phyloP scores from a whole-genome alignment of 805 yeast genomes.

The Metschnikowia lochheadii region DNA sequence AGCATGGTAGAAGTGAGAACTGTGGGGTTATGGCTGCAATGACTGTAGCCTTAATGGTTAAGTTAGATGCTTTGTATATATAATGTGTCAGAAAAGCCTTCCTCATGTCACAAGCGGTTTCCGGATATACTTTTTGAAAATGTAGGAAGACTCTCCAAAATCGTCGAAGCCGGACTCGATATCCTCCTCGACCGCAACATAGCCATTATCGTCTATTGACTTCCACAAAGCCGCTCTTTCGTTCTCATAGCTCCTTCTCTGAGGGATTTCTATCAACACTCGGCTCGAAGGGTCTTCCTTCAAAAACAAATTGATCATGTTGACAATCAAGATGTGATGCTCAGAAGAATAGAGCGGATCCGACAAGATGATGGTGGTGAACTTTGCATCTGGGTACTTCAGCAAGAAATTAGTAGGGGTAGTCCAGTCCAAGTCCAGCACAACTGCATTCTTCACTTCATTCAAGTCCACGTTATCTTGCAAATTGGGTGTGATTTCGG shows the following conservation, averaged over 20 bases:
- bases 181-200: conserved; percentile 31
- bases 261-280: conserved; percentile 72
- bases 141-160: conserved; percentile 68
- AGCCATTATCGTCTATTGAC: conserved; percentile 39
- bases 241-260: conserved; percentile 59
- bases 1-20: neutral
- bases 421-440: conserved; percentile 74
- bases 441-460: conserved; percentile 27
- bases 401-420: conserved; percentile 42
- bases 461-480: conserved; percentile 56
- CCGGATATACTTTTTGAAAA: conserved; percentile 36
- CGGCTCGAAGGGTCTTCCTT: conserved; percentile 29
- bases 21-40: neutral
- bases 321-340: conserved; percentile 72
- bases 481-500: conserved; percentile 71
- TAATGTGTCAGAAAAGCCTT: neutral
- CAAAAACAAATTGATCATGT: conserved; percentile 53
- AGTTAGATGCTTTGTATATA: neutral
- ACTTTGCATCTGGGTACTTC: conserved; percentile 30
- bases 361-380: conserved; percentile 64
- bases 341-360: conserved; percentile 85
- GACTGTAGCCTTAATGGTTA: neutral
- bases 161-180: conserved; percentile 75
- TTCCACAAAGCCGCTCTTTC: conserved; percentile 63
- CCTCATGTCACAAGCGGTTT: neutral